Evolutionary conservation across 257 asterid species (phyloP).

Genomic region (Pogostemon cablin): DNA sequence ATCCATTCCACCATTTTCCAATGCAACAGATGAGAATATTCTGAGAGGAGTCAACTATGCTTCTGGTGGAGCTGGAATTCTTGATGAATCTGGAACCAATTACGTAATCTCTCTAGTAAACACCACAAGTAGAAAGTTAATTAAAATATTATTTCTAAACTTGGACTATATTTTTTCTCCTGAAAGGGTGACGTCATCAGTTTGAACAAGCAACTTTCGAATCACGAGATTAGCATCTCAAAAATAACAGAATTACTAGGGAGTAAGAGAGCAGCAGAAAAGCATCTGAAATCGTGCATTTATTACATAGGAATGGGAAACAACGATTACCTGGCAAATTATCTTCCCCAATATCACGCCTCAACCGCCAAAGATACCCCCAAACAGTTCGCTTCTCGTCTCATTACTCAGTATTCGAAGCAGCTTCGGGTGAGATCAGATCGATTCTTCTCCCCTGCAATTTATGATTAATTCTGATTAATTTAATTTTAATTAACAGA

Average conservation of each 20-base stretch:
- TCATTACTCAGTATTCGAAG: constrained; percentile 32
- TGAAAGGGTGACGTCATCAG: constrained; percentile 36
- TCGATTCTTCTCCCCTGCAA: constrained; percentile 24
- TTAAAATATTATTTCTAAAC: no score
- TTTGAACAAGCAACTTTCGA: constrained; percentile 36
- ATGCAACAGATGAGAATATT: constrained; percentile 40
- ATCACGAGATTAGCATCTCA: constrained; percentile 28
- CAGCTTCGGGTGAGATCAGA: constrained; percentile 41
- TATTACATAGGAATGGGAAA: constrained; percentile 42
- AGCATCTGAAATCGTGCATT: constrained; percentile 32
- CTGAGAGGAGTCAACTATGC: constrained; percentile 57
- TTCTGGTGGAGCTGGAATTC: constrained; percentile 67
- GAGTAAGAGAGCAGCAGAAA: background rate
- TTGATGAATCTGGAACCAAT: constrained; percentile 50
- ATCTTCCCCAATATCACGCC: constrained; percentile 37
- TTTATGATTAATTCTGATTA: background rate
- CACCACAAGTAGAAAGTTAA: no score
- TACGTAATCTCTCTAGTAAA: constrained; percentile 34
- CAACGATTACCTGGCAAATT: constrained; percentile 46
- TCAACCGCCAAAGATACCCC: constrained; percentile 28
- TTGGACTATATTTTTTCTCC: background rate
- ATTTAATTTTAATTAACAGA: constrained; percentile 36
- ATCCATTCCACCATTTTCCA: constrained; percentile 45
- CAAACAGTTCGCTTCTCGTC: constrained; percentile 36
- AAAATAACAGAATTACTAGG: constrained; percentile 28